These are phyloP conservation scores for Teunomyces panamensis DNA, from an alignment of 805 yeast species.

Conservation along the genomic window DNA sequence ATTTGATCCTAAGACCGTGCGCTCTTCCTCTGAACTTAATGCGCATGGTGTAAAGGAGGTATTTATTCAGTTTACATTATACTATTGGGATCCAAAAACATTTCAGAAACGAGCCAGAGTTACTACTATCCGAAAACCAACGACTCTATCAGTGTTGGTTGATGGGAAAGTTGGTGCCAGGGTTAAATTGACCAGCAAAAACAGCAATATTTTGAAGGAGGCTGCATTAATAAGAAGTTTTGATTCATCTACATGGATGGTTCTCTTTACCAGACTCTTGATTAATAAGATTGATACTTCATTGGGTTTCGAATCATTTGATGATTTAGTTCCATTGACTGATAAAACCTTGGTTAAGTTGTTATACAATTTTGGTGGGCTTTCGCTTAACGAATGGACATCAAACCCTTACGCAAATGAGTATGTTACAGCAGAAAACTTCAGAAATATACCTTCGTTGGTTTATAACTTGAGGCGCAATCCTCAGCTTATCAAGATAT, in stretches of 20 bases:
- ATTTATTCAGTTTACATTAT: conserved; percentile 31
- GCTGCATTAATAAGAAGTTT: conserved; percentile 26
- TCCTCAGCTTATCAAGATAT: conserved; percentile 33
- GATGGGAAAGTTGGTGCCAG: conserved; percentile 8
- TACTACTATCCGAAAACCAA: conserved; percentile 27
- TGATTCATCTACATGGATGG: conserved; percentile 30
- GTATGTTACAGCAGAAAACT: conserved; percentile 24
- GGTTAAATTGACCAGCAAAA: conserved; percentile 8
- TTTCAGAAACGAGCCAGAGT: conserved; percentile 26
- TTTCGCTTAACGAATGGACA: conserved; percentile 7
- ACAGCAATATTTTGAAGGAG: conserved; percentile 24
- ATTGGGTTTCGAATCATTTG: conserved; percentile 32
- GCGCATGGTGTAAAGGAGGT: conserved; percentile 19
- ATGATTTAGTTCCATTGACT: conserved; percentile 20
- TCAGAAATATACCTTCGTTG: conserved; percentile 26
- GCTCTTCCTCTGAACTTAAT: conserved; percentile 17
- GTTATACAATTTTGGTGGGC: conserved; percentile 27
- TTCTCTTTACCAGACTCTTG: conserved; percentile 28
- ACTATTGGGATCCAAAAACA: conserved; percentile 22
- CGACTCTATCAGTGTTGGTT: conserved; percentile 21
- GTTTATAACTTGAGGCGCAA: conserved; percentile 34
- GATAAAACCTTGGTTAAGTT: conserved; percentile 27
- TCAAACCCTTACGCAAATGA: conserved; percentile 23
- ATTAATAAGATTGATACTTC: conserved; percentile 33
- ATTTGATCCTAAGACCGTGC: conserved; percentile 32